Conservation (phyloP, 139 green algal genomes). For the Desmodesmus armatus region DNA sequence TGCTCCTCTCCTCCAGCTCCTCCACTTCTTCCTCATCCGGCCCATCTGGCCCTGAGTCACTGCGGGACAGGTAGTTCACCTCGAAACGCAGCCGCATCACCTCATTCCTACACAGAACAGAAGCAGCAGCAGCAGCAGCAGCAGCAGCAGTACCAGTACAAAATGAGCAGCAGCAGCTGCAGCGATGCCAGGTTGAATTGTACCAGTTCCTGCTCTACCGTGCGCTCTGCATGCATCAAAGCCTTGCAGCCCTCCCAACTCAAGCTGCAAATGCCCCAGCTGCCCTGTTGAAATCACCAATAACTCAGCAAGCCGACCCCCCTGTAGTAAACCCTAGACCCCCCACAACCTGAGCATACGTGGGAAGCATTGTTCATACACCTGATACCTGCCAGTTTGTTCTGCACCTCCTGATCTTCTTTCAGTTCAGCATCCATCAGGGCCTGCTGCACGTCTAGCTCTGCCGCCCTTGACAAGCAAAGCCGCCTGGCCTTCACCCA, state of each 20-base stretch:
- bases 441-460: too few species aligned
- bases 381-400: too few species aligned
- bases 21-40: neutral
- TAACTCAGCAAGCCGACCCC: too few species aligned
- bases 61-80: slow-evolving; percentile 12
- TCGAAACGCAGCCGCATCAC: slow-evolving; percentile 38
- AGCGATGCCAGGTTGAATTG: neutral
- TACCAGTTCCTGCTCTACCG: neutral
- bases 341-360: too few species aligned
- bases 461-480: too few species aligned
- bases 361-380: too few species aligned
- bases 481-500: too few species aligned
- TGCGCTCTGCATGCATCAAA: neutral
- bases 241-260: too few species aligned
- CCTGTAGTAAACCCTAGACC: too few species aligned
- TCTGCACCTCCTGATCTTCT: too few species aligned
- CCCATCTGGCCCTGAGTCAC: slow-evolving; percentile 15
- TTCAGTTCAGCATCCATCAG: too few species aligned
- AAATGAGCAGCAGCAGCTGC: neutral
- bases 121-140: too few species aligned
- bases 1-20: slow-evolving; percentile 4
- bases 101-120: slow-evolving; percentile 17
- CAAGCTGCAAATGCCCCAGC: neutral
- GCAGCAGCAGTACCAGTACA: neutral
- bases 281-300: neutral